Conservation (phyloP, 257 asterid species). For the Fraxinus pennsylvanica region DNA sequence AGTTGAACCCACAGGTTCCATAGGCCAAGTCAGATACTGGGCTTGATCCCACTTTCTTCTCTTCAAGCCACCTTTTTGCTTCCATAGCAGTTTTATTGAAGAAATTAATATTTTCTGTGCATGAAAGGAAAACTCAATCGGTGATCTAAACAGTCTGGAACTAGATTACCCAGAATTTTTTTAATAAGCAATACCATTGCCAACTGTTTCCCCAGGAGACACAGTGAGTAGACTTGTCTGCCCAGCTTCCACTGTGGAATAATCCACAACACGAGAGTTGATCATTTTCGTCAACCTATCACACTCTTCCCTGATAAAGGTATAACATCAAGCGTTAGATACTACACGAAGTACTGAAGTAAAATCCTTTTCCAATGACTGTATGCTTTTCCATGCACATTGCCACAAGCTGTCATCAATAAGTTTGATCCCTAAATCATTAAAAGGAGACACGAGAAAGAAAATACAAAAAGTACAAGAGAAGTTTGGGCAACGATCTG, state of each 20-base stretch:
- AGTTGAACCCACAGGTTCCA: constrained; percentile 35
- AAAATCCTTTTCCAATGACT: constrained; percentile 5
- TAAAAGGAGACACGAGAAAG: background rate
- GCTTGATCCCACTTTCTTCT: constrained; percentile 57
- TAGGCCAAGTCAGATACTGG: constrained; percentile 43
- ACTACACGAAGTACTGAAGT: background rate
- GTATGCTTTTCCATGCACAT: background rate
- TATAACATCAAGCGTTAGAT: constrained; percentile 21
- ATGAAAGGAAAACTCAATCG: constrained; percentile 25
- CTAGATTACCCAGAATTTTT: constrained; percentile 10
- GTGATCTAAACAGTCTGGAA: constrained; percentile 10
- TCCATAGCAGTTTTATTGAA: constrained; percentile 56
- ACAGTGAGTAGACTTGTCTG: constrained; percentile 36
- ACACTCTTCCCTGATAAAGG: constrained; percentile 70
- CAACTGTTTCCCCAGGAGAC: constrained; percentile 34
- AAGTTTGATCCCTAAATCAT: background rate
- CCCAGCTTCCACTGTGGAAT: constrained; percentile 39
- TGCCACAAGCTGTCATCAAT: constrained; percentile 16
- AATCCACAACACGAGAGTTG: constrained; percentile 64
- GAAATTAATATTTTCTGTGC: constrained; percentile 48
- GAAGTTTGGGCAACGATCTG: background rate
- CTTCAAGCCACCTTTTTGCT: constrained; percentile 77
- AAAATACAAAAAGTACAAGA: constrained; percentile 5
- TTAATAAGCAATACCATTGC: constrained; percentile 41
- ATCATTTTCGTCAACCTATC: constrained; percentile 60